Evolutionary conservation across 345 rosid species (phyloP), one percentile per base, ranked within the genome.

Genomic region (Melastoma malabathricum): DNA sequence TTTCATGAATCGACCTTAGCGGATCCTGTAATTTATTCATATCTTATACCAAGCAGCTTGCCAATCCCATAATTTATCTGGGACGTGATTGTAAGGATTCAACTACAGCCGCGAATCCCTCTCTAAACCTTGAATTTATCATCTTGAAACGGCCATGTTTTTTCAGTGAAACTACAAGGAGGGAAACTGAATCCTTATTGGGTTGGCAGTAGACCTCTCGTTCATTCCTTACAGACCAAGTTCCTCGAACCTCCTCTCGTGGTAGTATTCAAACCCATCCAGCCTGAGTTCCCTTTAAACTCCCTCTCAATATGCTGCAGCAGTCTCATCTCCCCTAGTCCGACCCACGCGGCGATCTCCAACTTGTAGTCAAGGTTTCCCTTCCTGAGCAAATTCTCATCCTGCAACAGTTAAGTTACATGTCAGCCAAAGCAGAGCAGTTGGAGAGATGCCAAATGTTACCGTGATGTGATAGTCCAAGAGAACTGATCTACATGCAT

Each of bases 301-400:
- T 25, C 12, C 31, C 14, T 8, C 18, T 41, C 52, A 15, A 63
- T 46, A 14, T 46, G 52, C 52, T 63, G 61, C 57, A 63, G 25
- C 49, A 56, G 57, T 41, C 47, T 15, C 67, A 56, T 63, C 31
- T 56, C 67, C 34, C 67, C 67, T 1, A 43, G 20, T 56, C 67
- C 51, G 19, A 63, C 52, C 19, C 53, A 38, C n/a, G 56, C 56
- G 2, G 61, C 61, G 6, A 63, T 63, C 47, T 56, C 52, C 10
- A 20, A 57, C 44, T 25, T 63, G 12, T 10, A 22, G 14, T 52
- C 57, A 12, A 63, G 52, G n/a, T 38, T 46, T 15, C 67, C 61
- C 45, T 52, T 55, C 39, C 41, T 47, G 23, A 63, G 38, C 38
- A 63, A 47, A 51, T 14, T 56, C 57, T 57, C 57, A 13, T 63